Conservation (phyloP, 2,329 filamentous ascomycete genomes). For the Neofusicoccum ribis region DNA sequence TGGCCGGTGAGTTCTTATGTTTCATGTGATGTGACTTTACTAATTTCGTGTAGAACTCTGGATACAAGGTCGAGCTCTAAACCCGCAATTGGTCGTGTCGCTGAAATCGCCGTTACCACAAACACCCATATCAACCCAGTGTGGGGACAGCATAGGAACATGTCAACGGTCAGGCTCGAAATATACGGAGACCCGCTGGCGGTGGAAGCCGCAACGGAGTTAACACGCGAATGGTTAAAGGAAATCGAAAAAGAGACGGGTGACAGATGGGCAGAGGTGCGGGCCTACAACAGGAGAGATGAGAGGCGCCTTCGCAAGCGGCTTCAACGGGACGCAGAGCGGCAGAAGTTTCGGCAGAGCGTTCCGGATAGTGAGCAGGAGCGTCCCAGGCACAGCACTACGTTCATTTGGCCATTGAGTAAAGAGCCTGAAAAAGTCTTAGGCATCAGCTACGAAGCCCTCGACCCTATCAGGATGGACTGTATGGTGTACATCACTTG, state of each 20-base stretch:
- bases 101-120: not conserved
- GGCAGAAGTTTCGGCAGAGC: conserved; percentile 21
- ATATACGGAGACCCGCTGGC: not conserved
- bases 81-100: not conserved
- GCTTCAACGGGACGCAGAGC: conserved; percentile 3
- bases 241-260: not conserved
- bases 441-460: conserved; percentile 29
- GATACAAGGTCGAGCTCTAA: not conserved
- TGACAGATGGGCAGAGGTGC: not conserved
- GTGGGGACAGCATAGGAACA: not conserved
- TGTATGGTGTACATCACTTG: conserved; percentile 32
- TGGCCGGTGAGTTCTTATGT: not conserved
- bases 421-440: conserved; percentile 26
- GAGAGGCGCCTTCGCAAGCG: not conserved
- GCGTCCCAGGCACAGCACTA: not conserved
- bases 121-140: not conserved
- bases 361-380: not conserved
- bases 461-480: conserved; percentile 31
- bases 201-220: not conserved
- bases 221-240: not conserved
- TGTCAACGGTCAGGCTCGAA: not conserved
- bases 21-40: no score
- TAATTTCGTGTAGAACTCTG: not conserved
- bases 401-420: not conserved
- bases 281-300: not conserved